A percentile compares a stretch with the other conserved stretches of the same genome.
Conservation (phyloP, 2,329 filamentous ascomycete species). For the Plenodomus tracheiphilus region DNA sequence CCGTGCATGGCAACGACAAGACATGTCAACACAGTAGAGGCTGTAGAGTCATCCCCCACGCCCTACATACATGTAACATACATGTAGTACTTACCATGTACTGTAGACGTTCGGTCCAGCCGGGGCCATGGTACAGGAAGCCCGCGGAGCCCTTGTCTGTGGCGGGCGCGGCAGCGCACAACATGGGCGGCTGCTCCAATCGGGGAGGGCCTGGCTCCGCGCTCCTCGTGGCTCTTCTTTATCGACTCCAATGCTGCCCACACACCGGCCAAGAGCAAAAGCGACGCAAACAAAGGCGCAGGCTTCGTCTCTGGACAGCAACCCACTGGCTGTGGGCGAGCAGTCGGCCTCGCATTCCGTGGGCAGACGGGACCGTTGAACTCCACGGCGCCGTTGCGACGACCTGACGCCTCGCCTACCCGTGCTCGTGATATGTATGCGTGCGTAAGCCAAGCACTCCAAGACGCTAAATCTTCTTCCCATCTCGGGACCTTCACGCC, state of each 20-base stretch:
- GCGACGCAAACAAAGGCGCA: too few species aligned
- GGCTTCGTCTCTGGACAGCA: neutral
- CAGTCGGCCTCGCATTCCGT: neutral
- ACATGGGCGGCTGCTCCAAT: neutral
- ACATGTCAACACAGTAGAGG: too few species aligned
- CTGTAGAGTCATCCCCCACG: too few species aligned
- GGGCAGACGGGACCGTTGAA: neutral
- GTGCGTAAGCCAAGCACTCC: neutral
- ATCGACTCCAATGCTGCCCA: neutral
- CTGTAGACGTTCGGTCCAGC: too few species aligned
- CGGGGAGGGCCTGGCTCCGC: neutral
- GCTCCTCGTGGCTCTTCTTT: neutral
- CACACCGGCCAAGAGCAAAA: neutral
- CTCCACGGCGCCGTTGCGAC: neutral
- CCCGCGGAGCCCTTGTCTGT: too few species aligned
- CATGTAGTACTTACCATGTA: too few species aligned
- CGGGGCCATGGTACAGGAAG: too few species aligned
- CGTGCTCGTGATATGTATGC: too few species aligned
- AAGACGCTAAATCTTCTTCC: neutral
- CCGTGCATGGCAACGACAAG: neutral
- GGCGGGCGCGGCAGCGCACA: neutral
- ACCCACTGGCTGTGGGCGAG: neutral
- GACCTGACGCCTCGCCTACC: neutral
- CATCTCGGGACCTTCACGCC: neutral
- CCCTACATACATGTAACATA: too few species aligned